These are phyloP conservation scores for Choanephora cucurbitarum DNA, from an alignment of 371 early-diverging fungal species.

Conservation along the genomic window DNA sequence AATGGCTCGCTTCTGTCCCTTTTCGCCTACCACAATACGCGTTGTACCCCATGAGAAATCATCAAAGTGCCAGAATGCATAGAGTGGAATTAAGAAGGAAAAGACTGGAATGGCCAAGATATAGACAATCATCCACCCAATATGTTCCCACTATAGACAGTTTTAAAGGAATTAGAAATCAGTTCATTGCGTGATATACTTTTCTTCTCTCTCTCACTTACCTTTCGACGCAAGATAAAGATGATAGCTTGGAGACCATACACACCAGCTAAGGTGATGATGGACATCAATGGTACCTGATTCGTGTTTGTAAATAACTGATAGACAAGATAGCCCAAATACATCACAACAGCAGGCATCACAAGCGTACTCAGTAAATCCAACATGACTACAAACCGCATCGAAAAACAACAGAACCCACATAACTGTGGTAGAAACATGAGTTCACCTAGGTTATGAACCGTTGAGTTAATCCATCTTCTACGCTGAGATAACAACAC, in stretches of 20 bases:
- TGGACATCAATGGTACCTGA: slow-evolving; percentile 63
- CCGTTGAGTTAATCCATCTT: slow-evolving; percentile 97
- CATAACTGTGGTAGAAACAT: slow-evolving; percentile 85
- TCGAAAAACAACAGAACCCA: slow-evolving; percentile 95
- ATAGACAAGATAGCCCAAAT: slow-evolving; percentile 78
- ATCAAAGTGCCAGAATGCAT: slow-evolving; percentile 93
- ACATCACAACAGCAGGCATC: slow-evolving; percentile 91
- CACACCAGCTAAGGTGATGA: slow-evolving; percentile 75
- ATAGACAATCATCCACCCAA: slow-evolving; percentile 88
- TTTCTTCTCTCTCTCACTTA: too few relatives aligned
- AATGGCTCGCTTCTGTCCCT: slow-evolving; percentile 67
- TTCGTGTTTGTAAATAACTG: slow-evolving; percentile 53
- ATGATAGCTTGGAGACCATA: slow-evolving; percentile 89
- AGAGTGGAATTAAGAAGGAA: slow-evolving; percentile 66
- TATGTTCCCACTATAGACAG: slow-evolving; percentile 66
- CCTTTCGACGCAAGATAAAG: slow-evolving; percentile 84
- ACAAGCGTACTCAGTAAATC: slow-evolving; percentile 89
- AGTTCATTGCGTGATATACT: too few relatives aligned
- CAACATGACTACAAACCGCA: slow-evolving; percentile 93
- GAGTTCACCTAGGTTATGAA: slow-evolving; percentile 94
- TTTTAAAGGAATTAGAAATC: neutral
- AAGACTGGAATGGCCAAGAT: slow-evolving; percentile 71
- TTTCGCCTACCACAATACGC: slow-evolving; percentile 81
- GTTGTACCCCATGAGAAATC: slow-evolving; percentile 94
- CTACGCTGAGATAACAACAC: slow-evolving; percentile 94